Base-by-base conservation (phyloP, 495 filamentous ascomycete species). In the Stereocaulon alpinum region DNA sequence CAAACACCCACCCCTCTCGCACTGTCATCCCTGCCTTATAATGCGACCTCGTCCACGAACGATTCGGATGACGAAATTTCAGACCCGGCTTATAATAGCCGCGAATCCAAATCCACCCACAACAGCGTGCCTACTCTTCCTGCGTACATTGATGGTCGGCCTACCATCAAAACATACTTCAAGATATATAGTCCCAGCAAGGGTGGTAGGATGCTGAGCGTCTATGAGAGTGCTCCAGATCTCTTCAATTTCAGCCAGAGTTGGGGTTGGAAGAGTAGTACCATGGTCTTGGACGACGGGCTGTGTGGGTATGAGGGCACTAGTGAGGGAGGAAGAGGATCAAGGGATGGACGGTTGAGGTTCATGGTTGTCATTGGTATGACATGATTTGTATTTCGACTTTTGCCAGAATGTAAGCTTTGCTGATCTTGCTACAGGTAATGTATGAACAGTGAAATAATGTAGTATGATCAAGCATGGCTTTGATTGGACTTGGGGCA, bases 241-340 rank as follows among this genome's bases (percentile, higher is more conserved):
- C 70, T 71, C 48, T 83, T 83, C 67, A 83, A 83, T 67, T 83
- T 83, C 66, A 79, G 77, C 51, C 81, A 83, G 70, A 80, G 77
- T 63, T 83, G 80, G 80, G 80, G 80, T 0, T 83, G 80, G 80
- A 83, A 82, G 69, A 82, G 80, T 49, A 77, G 74, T 61, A 80
- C 74, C 56, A 67, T 83, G 63, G 79, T 81, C 49, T 63, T 82
- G 54, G 80, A 82, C 61, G 80, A 82, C 45, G 76, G 71, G 32
- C 55, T 75, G 27, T 63, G 66, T 32, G 71, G 73, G 11, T 66
- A 71, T 47, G 68, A 68, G 41, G 73, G 70, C 20, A 40, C 24
- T 37, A 59, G 50, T 15, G 65, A 50, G 20, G 40, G 56, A 41
- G 60, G 24, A 11, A 59, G 53, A 58, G 63, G 63, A 55, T 61